phyloP scores from a whole-genome alignment of 2,329 filamentous ascomycete genomes.

The Colletotrichum tofieldiae region DNA sequence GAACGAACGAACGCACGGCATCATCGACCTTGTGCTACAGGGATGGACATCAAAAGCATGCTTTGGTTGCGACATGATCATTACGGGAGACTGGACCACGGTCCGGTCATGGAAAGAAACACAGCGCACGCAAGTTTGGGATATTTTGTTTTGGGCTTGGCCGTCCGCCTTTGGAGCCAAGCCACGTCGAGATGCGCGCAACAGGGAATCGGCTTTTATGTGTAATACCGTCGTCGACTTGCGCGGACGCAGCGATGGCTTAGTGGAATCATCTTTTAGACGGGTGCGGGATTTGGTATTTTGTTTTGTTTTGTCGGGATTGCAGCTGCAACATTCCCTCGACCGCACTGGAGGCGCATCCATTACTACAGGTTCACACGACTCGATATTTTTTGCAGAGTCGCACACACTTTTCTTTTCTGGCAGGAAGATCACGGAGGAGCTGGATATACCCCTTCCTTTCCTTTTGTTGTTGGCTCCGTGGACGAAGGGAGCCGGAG shows the following conservation, averaged over 20 bases:
- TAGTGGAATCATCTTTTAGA: conserved; percentile 4
- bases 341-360: conserved; percentile 27
- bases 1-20: conserved; percentile 41
- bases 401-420: conserved; percentile 24
- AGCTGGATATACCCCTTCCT: conserved; percentile 42
- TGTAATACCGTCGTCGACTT: conserved; percentile 17
- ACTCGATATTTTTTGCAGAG: conserved; percentile 23
- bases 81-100: conserved; percentile 22
- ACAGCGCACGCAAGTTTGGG: conserved; percentile 24
- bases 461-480: conserved; percentile 30
- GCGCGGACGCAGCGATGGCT: conserved; percentile 5
- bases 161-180: background rate
- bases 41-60: conserved; percentile 40
- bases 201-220: conserved; percentile 14
- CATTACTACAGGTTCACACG: conserved; percentile 21
- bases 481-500: background rate
- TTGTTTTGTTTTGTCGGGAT: conserved; percentile 4
- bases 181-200: background rate
- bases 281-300: background rate
- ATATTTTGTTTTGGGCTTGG: background rate
- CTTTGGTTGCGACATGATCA: conserved; percentile 36
- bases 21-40: conserved; percentile 26
- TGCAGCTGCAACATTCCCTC: background rate
- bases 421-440: conserved; percentile 30
- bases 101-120: conserved; percentile 30